Conservation (phyloP, 2,329 filamentous ascomycete genomes). For the Elsinoe batatas region DNA sequence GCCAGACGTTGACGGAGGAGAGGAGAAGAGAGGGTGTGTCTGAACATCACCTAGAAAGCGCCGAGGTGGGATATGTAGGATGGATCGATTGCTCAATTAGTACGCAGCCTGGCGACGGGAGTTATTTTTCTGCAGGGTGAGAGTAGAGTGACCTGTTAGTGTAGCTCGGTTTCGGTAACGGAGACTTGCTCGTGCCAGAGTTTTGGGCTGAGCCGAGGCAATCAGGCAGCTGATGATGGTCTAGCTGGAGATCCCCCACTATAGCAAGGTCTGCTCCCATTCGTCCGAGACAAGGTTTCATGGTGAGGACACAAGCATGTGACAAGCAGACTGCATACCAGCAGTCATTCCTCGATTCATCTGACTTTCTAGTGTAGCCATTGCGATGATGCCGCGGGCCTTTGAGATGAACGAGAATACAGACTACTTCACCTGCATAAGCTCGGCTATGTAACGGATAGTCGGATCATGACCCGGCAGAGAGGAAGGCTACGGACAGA, state of each 20-base stretch:
- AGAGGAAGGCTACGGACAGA: no score
- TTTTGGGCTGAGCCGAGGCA: constrained; percentile 2
- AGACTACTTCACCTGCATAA: not conserved
- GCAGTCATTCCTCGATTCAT: not conserved
- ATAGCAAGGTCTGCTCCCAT: not conserved
- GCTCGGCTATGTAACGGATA: constrained; percentile 9
- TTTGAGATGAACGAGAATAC: not conserved
- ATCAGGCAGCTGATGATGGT: not conserved
- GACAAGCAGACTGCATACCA: not conserved
- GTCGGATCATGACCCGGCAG: not conserved
- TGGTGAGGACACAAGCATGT: not conserved
- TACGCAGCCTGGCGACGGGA: constrained; percentile 1
- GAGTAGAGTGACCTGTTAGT: not conserved
- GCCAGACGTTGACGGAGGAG: constrained; percentile 14
- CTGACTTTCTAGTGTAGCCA: not conserved
- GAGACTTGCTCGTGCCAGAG: not conserved
- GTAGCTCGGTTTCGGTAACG: constrained; percentile 10
- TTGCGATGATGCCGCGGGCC: not conserved
- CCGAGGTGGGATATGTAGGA: not conserved
- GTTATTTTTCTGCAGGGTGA: constrained; percentile 9
- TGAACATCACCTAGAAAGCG: constrained; percentile 11
- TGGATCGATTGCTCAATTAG: constrained; percentile 4
- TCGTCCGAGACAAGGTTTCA: constrained; percentile 4
- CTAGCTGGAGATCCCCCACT: constrained; percentile 8
- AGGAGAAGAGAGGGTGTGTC: constrained; percentile 6